Evolutionary conservation across 2,329 filamentous ascomycete genomes (phyloP).

Genomic region (Neofusicoccum sp.): DNA sequence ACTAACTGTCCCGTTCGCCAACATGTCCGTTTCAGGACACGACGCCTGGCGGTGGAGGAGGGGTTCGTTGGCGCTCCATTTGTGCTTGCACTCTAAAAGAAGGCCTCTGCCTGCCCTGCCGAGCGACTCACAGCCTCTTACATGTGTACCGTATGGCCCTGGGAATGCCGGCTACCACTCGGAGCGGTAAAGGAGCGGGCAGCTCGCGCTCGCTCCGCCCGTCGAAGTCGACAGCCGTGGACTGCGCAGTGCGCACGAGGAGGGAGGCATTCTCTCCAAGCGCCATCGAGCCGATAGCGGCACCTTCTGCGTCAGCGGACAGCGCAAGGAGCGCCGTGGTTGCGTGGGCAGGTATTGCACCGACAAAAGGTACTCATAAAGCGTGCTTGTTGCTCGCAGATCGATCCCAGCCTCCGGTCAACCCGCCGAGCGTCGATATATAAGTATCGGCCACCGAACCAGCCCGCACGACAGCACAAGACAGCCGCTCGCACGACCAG

Average conservation of each 20-base stretch:
- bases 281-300: not conserved
- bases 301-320: not conserved
- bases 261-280: not conserved
- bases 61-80: not conserved
- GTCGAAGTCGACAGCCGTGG: conserved; percentile 5
- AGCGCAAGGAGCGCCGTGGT: not conserved
- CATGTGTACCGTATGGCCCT: not conserved
- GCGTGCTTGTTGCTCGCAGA: not conserved
- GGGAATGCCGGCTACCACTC: not conserved
- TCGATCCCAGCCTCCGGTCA: not conserved
- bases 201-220: not conserved
- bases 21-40: conserved; percentile 1
- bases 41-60: conserved; percentile 1
- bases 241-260: not conserved
- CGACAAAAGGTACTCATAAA: not conserved
- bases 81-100: not conserved
- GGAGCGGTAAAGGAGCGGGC: not conserved
- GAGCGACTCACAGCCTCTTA: not conserved
- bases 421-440: conserved; percentile 3
- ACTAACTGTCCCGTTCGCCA: conserved; percentile 1
- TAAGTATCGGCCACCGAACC: not conserved
- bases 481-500: not conserved
- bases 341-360: not conserved
- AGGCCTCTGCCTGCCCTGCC: not conserved
- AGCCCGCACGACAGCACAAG: not conserved